These are phyloP conservation scores for Oryza glumipatula DNA, from an alignment of 176 grass and related monocot genomes.

Conservation along the genomic window DNA sequence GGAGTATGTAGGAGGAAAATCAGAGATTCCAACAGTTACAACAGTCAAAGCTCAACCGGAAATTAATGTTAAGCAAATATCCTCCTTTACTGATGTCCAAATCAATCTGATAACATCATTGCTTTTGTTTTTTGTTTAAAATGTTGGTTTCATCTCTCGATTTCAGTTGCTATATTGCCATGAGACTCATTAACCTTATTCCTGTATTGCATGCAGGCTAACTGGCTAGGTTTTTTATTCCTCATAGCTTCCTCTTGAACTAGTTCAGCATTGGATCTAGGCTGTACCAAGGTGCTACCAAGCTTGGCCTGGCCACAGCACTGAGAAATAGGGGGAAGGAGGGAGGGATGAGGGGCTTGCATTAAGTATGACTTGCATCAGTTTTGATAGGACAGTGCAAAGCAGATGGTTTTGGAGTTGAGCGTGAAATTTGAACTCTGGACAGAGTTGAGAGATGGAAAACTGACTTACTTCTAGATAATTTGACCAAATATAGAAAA, in stretches of 20 bases:
- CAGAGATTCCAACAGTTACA: no score
- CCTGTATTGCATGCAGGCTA: background rate
- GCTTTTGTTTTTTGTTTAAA: no score
- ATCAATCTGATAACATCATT: no score
- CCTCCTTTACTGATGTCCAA: no score
- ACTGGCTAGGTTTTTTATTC: background rate
- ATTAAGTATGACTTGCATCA: background rate
- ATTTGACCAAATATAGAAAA: slow-evolving; percentile 36
- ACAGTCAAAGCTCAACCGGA: no score
- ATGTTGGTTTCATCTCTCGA: background rate
- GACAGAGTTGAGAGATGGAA: background rate
- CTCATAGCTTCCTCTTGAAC: background rate
- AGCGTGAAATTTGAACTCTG: background rate
- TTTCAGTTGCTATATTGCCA: no score
- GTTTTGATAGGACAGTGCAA: background rate
- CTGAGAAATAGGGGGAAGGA: background rate
- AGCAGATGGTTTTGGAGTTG: background rate
- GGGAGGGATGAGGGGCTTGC: background rate
- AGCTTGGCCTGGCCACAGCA: background rate
- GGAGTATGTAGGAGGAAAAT: no score
- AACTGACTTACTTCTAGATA: background rate
- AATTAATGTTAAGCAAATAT: no score
- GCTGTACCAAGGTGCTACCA: background rate
- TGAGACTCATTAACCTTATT: background rate
- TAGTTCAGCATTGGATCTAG: background rate